phyloP scores from a whole-genome alignment of 306 rosid genomes.

The Delonix regia region DNA sequence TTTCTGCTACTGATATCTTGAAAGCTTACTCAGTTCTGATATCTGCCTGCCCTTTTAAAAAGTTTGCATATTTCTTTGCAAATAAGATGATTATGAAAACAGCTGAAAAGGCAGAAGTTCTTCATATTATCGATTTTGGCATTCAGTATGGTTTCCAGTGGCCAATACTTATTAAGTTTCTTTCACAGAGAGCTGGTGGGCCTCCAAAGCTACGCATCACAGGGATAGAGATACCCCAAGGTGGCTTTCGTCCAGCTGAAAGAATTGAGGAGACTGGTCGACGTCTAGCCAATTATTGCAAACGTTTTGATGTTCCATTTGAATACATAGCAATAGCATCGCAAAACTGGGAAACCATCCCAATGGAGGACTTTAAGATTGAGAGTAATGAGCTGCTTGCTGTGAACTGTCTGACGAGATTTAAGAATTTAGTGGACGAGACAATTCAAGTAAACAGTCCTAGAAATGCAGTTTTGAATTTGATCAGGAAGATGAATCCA shows the following conservation, averaged over 20 bases:
- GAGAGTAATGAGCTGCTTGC: constrained; percentile 53
- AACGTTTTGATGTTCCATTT: constrained; percentile 71
- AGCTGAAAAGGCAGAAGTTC: constrained; percentile 55
- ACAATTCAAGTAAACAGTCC: constrained; percentile 64
- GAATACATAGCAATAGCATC: constrained; percentile 61
- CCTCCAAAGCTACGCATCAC: constrained; percentile 83
- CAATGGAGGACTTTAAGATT: constrained; percentile 56
- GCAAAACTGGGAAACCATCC: constrained; percentile 66
- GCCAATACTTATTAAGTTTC: constrained; percentile 68
- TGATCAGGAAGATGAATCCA: constrained; percentile 74
- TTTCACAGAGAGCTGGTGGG: constrained; percentile 64
- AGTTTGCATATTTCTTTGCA: constrained; percentile 51
- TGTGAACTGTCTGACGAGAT: constrained; percentile 56
- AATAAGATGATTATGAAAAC: constrained; percentile 48
- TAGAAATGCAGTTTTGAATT: constrained; percentile 58
- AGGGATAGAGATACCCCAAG: constrained; percentile 73
- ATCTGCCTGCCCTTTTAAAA: constrained; percentile 56
- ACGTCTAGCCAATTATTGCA: constrained; percentile 67
- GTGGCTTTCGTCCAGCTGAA: constrained; percentile 72
- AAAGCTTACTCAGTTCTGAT: constrained; percentile 53
- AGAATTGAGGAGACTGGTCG: constrained; percentile 69
- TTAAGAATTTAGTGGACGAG: constrained; percentile 67
- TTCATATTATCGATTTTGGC: constrained; percentile 84
- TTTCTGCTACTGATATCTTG: constrained; percentile 56
- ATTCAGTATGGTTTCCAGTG: constrained; percentile 84